Base-by-base conservation (phyloP, 176 grass and related monocot genomes). In the Chrysopogon serrulatus region DNA sequence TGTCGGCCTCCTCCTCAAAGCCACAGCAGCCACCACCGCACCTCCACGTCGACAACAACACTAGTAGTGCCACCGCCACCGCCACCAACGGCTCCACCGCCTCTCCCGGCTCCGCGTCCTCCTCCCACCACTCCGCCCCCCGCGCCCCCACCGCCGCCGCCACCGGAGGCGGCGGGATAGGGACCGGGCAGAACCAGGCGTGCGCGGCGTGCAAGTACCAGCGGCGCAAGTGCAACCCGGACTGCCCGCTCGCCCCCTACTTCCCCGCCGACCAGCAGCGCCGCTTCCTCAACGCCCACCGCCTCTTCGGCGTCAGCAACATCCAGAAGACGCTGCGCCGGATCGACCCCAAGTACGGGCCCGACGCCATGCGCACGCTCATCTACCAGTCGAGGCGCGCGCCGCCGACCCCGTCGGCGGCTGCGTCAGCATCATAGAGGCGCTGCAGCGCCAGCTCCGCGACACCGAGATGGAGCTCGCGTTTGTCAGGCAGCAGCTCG, bases 181-280 rank as follows among this genome's bases (percentile, higher is more conserved):
- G 19, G 1, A 10, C 4, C 76, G 70, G 37, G 21, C 67, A 41
- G 45, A 89, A 59, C 84, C 63, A 86, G 72, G 93, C 90, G 19
- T 95, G 93, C 87, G 93, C 93, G 14, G 82, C 87, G 53, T 95
- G 93, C 87, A 92, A 86, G 56, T 90, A 90, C 82, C 93, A 92
- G 65, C 73, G 93, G 45, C 85, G 90, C 69, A 90, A 78, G 87
- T 95, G 93, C 82, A 92, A 48, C 37, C 41, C 57, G 11, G 75
- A 90, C 85, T 95, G 90, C 85, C 71, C 33, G 13, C 87, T 95
- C 9, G 90, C 93, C 0, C 82, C 53, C 2, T 92, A 90, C 90
- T 95, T 95, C 82, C 93, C 93, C 23, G 90, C 82, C 45, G 85
- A 90, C 74, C 68, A 95, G 85, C 90, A 90, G 85, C 65, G 76